Evolutionary conservation across 176 grass and related monocot species (phyloP).

Genomic region (Olyra latifolia): DNA sequence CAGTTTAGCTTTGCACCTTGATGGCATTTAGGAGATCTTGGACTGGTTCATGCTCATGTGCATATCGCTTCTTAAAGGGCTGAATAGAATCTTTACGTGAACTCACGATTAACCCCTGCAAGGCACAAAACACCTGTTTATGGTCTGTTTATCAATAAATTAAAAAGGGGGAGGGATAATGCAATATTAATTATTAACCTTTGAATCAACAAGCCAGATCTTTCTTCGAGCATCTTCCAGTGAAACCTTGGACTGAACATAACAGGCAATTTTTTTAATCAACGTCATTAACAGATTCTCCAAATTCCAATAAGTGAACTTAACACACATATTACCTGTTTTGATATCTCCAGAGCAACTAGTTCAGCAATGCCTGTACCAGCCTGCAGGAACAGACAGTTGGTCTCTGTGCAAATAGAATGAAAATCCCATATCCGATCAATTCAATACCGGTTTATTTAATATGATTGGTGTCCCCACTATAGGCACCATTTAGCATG

Average conservation of each 20-base stretch:
- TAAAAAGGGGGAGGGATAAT: background rate
- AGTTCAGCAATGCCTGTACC: constrained; percentile 95
- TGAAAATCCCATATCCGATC: background rate
- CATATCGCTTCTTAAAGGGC: constrained; percentile 81
- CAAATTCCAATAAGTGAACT: background rate
- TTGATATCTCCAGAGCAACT: constrained; percentile 79
- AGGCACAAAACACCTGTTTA: background rate
- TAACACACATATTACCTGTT: constrained; percentile 29
- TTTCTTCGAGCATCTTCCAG: constrained; percentile 73
- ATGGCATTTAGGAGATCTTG: constrained; percentile 69
- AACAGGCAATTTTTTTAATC: background rate
- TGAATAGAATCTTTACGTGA: constrained; percentile 75
- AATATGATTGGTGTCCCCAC: background rate
- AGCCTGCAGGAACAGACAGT: constrained; percentile 63
- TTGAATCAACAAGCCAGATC: constrained; percentile 96
- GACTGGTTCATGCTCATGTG: constrained; percentile 81
- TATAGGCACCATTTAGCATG: background rate
- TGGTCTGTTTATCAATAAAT: background rate
- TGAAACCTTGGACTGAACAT: constrained; percentile 60
- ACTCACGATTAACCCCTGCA: constrained; percentile 84
- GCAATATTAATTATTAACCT: constrained; percentile 50
- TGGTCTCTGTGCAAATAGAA: background rate
- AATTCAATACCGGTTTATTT: background rate
- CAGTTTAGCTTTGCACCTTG: constrained; percentile 55
- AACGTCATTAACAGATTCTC: constrained; percentile 4